Evolutionary conservation across 805 yeast genomes (phyloP), one percentile per base, ranked within the genome.

Genomic region (Wickerhamomyces ciferrii): DNA sequence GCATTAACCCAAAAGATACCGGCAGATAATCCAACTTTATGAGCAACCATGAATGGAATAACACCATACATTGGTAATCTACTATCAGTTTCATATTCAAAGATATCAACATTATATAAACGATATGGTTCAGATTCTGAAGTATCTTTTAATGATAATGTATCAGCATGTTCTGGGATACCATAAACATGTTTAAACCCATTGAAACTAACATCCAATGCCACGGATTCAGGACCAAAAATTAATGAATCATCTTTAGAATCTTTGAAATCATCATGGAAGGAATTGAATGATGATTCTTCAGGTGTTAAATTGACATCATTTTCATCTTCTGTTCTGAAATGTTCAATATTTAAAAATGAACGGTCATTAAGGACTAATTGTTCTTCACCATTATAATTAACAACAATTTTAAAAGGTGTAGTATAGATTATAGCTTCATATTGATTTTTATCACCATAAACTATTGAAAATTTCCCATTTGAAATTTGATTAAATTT

Each of bases 81-180:
- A 35, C 96, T 84, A 50, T 87, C 79, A 2, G 83, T 73, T 54
- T 87, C 95, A 62, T 94, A 94, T 65, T 94, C 97, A 66, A 94
- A 94, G 32, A 92, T 92, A 62, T 94, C 99, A 25, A 91, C 97
- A 56, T 94, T 92, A 71, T 69, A 94, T 39, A 94, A 69, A 40
- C 99, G 74, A 64, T 94, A 94, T 2, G 98, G 98, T 45, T 83
- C 86, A 2, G 58, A 51, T 2, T 50, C 53, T 2, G 63, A 45
- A 0, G 98, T 91, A 53, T 87, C 92, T 46, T 81, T 80, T 53
- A 94, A 69, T 18, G 83, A 72, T 42, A 94, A 66, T 1, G 84
- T 70, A 54, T 88, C 96, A 0, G 98, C 92, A 59, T 94, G 99
- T 64, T 94, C 99, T 0, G 99, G 98, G 39, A 94, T 85, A n/a